A percentile compares a stretch with the other conserved stretches of the same genome.
Evolutionary conservation across 495 filamentous ascomycete species (phyloP).

Genomic region (Neurospora sp.): DNA sequence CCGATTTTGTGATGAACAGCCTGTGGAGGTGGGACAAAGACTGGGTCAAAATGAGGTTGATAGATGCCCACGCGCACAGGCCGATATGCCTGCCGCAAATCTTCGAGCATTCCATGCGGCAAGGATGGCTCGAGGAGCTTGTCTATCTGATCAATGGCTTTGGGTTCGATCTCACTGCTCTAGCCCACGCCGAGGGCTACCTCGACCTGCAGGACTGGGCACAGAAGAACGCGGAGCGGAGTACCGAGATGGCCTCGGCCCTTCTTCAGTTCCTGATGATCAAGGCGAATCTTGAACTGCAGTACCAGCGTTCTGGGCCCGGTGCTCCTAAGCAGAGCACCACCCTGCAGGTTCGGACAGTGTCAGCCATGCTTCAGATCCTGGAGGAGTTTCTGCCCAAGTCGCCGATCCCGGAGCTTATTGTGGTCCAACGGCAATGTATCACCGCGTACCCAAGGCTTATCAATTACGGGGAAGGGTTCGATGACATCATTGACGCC

Average conservation of each 20-base stretch:
- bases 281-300: slow-evolving; percentile 74
- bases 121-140: slow-evolving; percentile 74
- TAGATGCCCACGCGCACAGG: slow-evolving; percentile 67
- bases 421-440: slow-evolving; percentile 66
- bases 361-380: slow-evolving; percentile 68
- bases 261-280: slow-evolving; percentile 66
- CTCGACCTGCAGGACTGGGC: slow-evolving; percentile 80
- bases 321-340: slow-evolving; percentile 40
- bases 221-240: slow-evolving; percentile 50
- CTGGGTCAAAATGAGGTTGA: slow-evolving; percentile 70
- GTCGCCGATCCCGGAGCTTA: slow-evolving; percentile 37
- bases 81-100: slow-evolving; percentile 67
- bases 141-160: slow-evolving; percentile 66
- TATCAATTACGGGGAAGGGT: slow-evolving; percentile 90
- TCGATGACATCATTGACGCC: slow-evolving; percentile 77
- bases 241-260: slow-evolving; percentile 48
- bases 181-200: slow-evolving; percentile 72
- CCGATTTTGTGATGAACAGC: slow-evolving; percentile 77
- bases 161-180: slow-evolving; percentile 77
- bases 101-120: slow-evolving; percentile 67
- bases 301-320: slow-evolving; percentile 36
- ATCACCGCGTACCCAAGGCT: slow-evolving; percentile 90
- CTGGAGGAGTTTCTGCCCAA: slow-evolving; percentile 53
- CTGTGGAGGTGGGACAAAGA: slow-evolving; percentile 78
- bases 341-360: slow-evolving; percentile 72